phyloP scores from a whole-genome alignment of 2,329 filamentous ascomycete species.

The Hirsutella rhossiliensis region DNA sequence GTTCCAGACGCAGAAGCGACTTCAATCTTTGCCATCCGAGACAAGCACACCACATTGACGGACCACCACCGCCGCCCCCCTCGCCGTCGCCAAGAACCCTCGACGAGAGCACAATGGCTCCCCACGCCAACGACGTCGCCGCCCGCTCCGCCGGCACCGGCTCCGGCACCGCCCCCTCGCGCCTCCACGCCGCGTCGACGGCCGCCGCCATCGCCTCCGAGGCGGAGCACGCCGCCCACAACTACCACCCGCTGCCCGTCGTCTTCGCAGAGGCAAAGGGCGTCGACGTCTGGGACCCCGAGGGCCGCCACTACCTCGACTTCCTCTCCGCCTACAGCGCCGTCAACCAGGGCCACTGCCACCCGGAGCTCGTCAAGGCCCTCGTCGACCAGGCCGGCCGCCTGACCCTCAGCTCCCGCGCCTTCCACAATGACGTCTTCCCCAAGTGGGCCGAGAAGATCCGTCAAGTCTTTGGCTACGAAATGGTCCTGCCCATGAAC shows the following conservation, averaged over 20 bases:
- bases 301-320: slow-evolving; percentile 90
- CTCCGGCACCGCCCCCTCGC: slow-evolving; percentile 15
- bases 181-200: slow-evolving; percentile 67
- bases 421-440: slow-evolving; percentile 98
- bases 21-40: too few relatives aligned
- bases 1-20: too few relatives aligned
- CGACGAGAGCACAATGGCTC: slow-evolving; percentile 36
- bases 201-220: slow-evolving; percentile 69
- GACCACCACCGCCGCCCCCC: too few relatives aligned
- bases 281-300: slow-evolving; percentile 90
- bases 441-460: slow-evolving; percentile 91
- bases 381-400: slow-evolving; percentile 80
- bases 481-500: slow-evolving; percentile 98
- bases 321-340: slow-evolving; percentile 97
- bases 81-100: neutral
- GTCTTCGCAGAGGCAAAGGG: slow-evolving; percentile 82
- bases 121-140: slow-evolving; percentile 37
- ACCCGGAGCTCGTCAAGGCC: slow-evolving; percentile 88
- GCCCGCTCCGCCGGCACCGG: slow-evolving; percentile 8
- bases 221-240: slow-evolving; percentile 82
- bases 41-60: too few relatives aligned
- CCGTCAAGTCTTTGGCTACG: slow-evolving; percentile 79
- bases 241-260: slow-evolving; percentile 94
- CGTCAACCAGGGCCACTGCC: slow-evolving; percentile 96
- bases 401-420: slow-evolving; percentile 82